phyloP scores from a whole-genome alignment of 805 yeast species.

The Grigorovia humatica region DNA sequence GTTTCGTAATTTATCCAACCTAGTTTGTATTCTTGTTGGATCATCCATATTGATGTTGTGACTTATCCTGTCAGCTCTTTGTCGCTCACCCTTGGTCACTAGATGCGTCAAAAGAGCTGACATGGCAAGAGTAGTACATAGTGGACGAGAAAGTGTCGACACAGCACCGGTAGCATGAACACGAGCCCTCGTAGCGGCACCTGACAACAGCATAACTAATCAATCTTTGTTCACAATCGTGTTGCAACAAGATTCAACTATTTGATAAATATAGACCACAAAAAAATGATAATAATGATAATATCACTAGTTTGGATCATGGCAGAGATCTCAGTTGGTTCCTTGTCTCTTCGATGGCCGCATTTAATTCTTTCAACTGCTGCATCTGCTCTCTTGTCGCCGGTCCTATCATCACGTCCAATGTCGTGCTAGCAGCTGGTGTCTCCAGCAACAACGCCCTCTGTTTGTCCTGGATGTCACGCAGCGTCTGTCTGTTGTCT shows the following conservation, averaged over 20 bases:
- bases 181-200: too few species aligned
- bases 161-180: too few species aligned
- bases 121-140: not conserved
- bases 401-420: conserved; percentile 25
- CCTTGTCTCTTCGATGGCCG: conserved; percentile 6
- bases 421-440: conserved; percentile 4
- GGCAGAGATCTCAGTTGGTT: not conserved
- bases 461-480: not conserved
- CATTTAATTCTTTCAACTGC: conserved; percentile 18
- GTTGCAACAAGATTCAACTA: not conserved
- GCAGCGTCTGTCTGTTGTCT: conserved; percentile 19
- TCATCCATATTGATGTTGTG: conserved; percentile 22
- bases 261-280: not conserved
- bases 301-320: too few species aligned
- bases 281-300: not conserved
- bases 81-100: conserved; percentile 34
- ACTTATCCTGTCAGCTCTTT: conserved; percentile 51
- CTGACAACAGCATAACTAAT: too few species aligned
- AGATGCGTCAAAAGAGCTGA: conserved; percentile 14
- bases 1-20: conserved; percentile 14
- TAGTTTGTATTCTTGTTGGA: conserved; percentile 29
- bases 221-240: too few species aligned
- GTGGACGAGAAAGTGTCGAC: not conserved
- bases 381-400: conserved; percentile 26
- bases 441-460: conserved; percentile 7